Percentiles rank a stretch among this genome's conserved stretches.
Conservation (phyloP, 1,139 yeast genomes). For the Meyerozyma elateridarum region DNA sequence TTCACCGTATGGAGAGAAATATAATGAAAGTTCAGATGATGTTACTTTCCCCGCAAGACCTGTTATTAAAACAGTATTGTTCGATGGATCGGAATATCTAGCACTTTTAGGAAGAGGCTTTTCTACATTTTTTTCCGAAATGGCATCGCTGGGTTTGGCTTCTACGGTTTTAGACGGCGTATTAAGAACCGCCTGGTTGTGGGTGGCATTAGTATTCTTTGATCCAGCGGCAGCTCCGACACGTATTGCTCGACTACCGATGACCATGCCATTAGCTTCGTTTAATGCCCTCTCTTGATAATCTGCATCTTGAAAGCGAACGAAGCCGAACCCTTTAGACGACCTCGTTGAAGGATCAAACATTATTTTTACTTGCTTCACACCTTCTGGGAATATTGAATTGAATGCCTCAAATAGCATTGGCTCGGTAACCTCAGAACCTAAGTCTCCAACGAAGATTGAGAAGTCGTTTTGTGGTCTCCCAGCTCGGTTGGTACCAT, state of each 20-base stretch:
- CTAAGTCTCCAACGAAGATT: conserved; percentile 81
- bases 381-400: conserved; percentile 58
- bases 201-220: not conserved
- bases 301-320: conserved; percentile 69
- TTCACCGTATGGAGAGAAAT: conserved; percentile 35
- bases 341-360: conserved; percentile 69
- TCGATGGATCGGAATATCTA: conserved; percentile 31
- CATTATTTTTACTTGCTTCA: conserved; percentile 85
- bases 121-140: not conserved
- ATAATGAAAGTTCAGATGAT: conserved; percentile 23
- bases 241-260: conserved; percentile 73
- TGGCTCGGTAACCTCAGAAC: conserved; percentile 71
- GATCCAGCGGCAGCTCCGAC: conserved; percentile 42
- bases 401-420: conserved; percentile 66
- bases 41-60: conserved; percentile 30
- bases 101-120: conserved; percentile 1
- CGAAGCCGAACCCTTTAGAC: conserved; percentile 89
- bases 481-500: not conserved
- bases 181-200: no score
- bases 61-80: conserved; percentile 26
- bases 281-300: conserved; percentile 70
- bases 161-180: no score
- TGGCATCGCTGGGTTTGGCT: conserved; percentile 8
- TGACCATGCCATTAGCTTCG: conserved; percentile 77
- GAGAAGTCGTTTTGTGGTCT: conserved; percentile 46